phyloP scores from a whole-genome alignment of 805 yeast genomes.

The Candida suzukii region DNA sequence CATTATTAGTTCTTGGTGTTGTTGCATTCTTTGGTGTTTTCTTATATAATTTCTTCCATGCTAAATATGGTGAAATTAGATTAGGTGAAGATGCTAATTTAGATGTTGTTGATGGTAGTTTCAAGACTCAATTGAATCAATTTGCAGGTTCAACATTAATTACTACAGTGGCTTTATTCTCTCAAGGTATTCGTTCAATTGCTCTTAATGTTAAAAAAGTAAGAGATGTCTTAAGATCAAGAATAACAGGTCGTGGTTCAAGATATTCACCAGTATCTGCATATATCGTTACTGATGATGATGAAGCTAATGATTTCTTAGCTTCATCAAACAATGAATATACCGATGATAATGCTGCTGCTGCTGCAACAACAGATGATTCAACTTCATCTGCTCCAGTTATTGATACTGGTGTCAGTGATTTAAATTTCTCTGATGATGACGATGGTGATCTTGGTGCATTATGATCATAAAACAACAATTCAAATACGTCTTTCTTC shows the following conservation, averaged over 20 bases:
- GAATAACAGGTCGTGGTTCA: slow-evolving; percentile 5
- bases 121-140: slow-evolving; percentile 13
- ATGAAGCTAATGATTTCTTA: slow-evolving; percentile 12
- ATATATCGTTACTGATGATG: slow-evolving; percentile 17
- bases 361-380: background rate
- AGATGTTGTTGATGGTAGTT: slow-evolving; percentile 24
- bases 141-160: slow-evolving; percentile 21
- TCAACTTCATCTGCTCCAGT: slow-evolving; percentile 5
- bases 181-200: slow-evolving; percentile 9
- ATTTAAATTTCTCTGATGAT: slow-evolving; percentile 12
- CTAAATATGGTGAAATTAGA: slow-evolving; percentile 71
- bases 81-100: slow-evolving; percentile 56
- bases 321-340: no score
- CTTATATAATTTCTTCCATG: slow-evolving; percentile 12
- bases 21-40: slow-evolving; percentile 33
- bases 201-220: slow-evolving; percentile 5
- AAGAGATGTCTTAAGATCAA: slow-evolving; percentile 3
- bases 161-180: slow-evolving; percentile 24
- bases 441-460: slow-evolving; percentile 14
- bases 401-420: slow-evolving; percentile 15
- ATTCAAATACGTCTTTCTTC: no score
- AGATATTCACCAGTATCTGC: slow-evolving; percentile 9
- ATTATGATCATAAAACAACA: background rate
- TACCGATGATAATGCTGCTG: slow-evolving; percentile 4
- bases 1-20: slow-evolving; percentile 49